Percentiles rank a stretch among this genome's conserved stretches.
These are phyloP conservation scores for Magnusiomyces ingens DNA, from an alignment of 1,139 yeast genomes.

Conservation along the genomic window DNA sequence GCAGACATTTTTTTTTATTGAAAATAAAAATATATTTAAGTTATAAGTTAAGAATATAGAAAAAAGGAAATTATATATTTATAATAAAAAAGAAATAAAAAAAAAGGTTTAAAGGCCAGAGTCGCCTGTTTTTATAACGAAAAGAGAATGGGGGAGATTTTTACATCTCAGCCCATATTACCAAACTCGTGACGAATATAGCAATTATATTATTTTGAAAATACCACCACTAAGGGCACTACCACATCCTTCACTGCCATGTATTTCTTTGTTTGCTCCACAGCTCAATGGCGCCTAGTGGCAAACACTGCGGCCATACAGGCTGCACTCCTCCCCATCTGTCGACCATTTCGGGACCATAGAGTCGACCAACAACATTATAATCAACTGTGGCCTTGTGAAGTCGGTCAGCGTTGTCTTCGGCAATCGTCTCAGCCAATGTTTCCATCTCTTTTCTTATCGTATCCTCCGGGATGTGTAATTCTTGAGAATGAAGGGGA, in stretches of 20 bases:
- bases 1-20: conserved; percentile 1
- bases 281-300: conserved; percentile 10
- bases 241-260: conserved; percentile 10
- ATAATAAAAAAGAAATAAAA: too few relatives aligned
- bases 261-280: conserved; percentile 12
- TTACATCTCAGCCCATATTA: too few relatives aligned
- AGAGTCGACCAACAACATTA: conserved; percentile 9
- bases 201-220: too few relatives aligned
- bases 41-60: too few relatives aligned
- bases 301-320: conserved; percentile 8
- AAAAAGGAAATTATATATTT: too few relatives aligned
- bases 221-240: too few relatives aligned
- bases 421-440: not conserved
- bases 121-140: too few relatives aligned
- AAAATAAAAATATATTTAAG: too few relatives aligned
- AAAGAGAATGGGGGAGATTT: too few relatives aligned
- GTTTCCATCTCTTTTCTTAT: too few relatives aligned
- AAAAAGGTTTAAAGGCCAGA: too few relatives aligned
- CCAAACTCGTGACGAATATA: too few relatives aligned
- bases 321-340: conserved; percentile 13
- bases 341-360: conserved; percentile 14
- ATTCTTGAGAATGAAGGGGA: not conserved
- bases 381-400: not conserved
- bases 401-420: not conserved
- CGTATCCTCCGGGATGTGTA: not conserved